Evolutionary conservation across 1,284 basidiomycete species (phyloP).

Genomic region (Somion occarium): DNA sequence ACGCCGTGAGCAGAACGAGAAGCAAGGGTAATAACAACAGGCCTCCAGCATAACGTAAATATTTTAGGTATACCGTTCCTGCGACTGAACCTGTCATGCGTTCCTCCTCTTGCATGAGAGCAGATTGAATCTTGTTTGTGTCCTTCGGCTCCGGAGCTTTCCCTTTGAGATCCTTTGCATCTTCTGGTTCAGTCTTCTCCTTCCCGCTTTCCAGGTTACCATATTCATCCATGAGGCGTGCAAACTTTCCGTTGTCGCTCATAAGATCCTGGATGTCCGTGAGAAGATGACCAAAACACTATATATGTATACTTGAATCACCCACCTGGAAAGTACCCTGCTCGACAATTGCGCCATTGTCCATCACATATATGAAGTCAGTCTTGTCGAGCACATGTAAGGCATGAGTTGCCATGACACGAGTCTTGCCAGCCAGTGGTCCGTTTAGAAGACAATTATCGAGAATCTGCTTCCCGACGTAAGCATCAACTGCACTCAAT

Average conservation of each 20-base stretch:
- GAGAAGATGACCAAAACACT: neutral
- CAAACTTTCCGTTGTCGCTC: constrained; percentile 46
- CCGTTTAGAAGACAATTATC: constrained; percentile 56
- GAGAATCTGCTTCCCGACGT: constrained; percentile 57
- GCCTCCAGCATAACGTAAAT: constrained; percentile 44
- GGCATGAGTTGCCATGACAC: constrained; percentile 78
- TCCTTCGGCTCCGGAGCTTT: constrained; percentile 4
- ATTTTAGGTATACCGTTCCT: constrained; percentile 31
- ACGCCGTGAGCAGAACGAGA: constrained; percentile 24
- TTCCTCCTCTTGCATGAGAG: constrained; percentile 36
- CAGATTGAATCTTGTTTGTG: constrained; percentile 8
- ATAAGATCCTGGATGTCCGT: constrained; percentile 42
- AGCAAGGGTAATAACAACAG: constrained; percentile 36
- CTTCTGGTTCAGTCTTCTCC: constrained; percentile 22
- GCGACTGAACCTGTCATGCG: constrained; percentile 29
- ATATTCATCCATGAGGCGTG: constrained; percentile 58
- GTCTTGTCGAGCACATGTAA: constrained; percentile 66
- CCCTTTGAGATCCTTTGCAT: constrained; percentile 13
- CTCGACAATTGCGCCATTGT: constrained; percentile 63
- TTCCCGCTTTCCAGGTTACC: constrained; percentile 36
- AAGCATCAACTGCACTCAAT: constrained; percentile 70
- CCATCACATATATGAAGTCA: constrained; percentile 70
- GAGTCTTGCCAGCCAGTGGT: constrained; percentile 56
- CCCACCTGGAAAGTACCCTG: constrained; percentile 55
- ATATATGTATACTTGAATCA: neutral